Evolutionary conservation across 768 basidiomycete species (phyloP).

Genomic region (Kwoniella sp.): DNA sequence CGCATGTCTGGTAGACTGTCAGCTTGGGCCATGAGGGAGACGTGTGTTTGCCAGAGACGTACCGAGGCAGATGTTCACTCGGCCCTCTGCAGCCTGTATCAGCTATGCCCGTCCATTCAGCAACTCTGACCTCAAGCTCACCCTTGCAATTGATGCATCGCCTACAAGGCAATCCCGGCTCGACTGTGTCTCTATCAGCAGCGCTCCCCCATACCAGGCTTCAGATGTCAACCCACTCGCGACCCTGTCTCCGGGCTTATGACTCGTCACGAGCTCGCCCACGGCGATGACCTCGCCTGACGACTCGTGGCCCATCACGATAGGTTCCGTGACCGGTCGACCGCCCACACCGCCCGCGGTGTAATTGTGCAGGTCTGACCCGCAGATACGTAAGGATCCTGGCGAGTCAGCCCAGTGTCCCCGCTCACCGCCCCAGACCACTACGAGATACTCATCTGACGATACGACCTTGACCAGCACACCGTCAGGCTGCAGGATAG

Average conservation of each 20-base stretch:
- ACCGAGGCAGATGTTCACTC: conserved; percentile 40
- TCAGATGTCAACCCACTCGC: conserved; percentile 22
- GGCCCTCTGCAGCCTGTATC: no score
- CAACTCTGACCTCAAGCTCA: no score
- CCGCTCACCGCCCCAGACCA: neutral
- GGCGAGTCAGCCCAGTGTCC: no score
- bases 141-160: conserved; percentile 44
- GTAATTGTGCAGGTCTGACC: conserved; percentile 40
- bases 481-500: conserved; percentile 40
- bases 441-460: conserved; percentile 26
- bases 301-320: conserved; percentile 42
- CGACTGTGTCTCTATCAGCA: conserved; percentile 21
- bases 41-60: no score
- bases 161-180: conserved; percentile 44
- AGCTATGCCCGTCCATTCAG: no score
- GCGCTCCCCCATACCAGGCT: neutral
- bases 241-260: conserved; percentile 42
- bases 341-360: conserved; percentile 40
- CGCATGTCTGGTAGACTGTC: conserved; percentile 18
- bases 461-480: conserved; percentile 43
- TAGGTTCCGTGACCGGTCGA: conserved; percentile 35
- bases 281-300: conserved; percentile 44
- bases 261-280: conserved; percentile 35
- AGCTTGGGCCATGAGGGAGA: no score
- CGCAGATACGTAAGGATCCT: conserved; percentile 42